A percentile compares a stretch with the other conserved stretches of the same genome.
Conservation (phyloP, 2,329 filamentous ascomycete species). For the Aulographum hederae region DNA sequence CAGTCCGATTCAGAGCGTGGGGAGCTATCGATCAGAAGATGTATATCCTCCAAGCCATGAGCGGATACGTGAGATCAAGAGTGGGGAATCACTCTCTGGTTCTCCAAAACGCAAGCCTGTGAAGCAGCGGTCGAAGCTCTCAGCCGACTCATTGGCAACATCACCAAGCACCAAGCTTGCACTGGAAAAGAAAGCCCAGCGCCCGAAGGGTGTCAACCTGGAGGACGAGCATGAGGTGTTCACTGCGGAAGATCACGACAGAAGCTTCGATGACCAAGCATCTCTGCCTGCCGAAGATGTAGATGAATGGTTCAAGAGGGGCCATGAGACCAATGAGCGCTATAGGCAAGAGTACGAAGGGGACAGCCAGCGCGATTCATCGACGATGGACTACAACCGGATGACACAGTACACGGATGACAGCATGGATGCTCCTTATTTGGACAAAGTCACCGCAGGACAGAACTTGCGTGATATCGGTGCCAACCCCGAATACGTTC, state of each 20-base stretch:
- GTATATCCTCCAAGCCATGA: conserved; percentile 1
- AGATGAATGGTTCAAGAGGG: conserved; percentile 31
- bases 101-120: conserved; percentile 32
- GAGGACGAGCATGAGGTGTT: conserved; percentile 32
- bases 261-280: neutral
- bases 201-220: conserved; percentile 33
- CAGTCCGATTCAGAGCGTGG: conserved; percentile 85
- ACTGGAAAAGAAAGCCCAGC: conserved; percentile 10
- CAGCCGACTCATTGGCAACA: conserved; percentile 39
- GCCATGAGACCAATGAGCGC: conserved; percentile 41
- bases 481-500: conserved; percentile 59
- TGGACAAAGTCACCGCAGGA: conserved; percentile 28
- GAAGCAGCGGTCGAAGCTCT: conserved; percentile 34
- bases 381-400: conserved; percentile 34
- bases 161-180: conserved; percentile 39
- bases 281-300: conserved; percentile 17
- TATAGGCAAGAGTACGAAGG: conserved; percentile 24
- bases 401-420: conserved; percentile 35
- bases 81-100: conserved; percentile 36
- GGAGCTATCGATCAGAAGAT: conserved; percentile 40
- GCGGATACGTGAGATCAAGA: conserved; percentile 25
- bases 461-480: conserved; percentile 54
- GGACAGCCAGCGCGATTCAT: conserved; percentile 12
- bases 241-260: conserved; percentile 20
- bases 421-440: conserved; percentile 18